Evolutionary conservation across 2,329 filamentous ascomycete species (phyloP), one percentile per base, ranked within the genome.

Genomic region (Metarhizium brunneum): DNA sequence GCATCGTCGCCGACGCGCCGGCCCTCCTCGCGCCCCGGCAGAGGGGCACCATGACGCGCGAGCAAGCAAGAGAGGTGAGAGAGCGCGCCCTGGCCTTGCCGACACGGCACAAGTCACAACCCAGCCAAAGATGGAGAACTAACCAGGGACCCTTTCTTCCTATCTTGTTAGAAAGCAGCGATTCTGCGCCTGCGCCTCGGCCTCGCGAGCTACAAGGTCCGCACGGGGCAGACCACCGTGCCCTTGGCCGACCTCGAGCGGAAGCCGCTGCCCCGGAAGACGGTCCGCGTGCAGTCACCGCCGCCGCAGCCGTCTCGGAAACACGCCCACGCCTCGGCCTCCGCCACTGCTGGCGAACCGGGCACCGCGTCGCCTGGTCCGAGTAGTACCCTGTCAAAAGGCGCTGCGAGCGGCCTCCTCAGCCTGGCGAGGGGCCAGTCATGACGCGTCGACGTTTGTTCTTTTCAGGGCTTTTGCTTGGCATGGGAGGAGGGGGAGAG

Each of bases 151-250:
- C 40, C 40, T 43, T 43, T 43, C 16, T 16, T 43, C 40, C 40
- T n/a, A 6, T 43, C 4, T n/a, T 18, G 25, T 16, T 51, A 87
- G 79, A 80, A 81, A 70, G 85, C 84, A 20, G 81, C 87, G 64
- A 80, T 83, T 51, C 74, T 91, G 48, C 80, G 80, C 53, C 77
- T 89, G 10, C 80, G 87, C n/a, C 80, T 92, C 16, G 77, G 81
- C 32, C 79, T 90, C 20, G 88, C 86, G 14, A 81, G 80, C 64
- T 91, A 90, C 75, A 91, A 91, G 70, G 76, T 92, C 61, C 80
- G 79, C 56, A 91, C 87, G 2, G 84, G 87, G 57, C 88, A 92
- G 69, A 79, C 83, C 54, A 73, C 80, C 56, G 76, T 88, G 32
- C 84, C 86, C 1, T 77, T 89, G 58, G 76, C 83, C 55, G 71